These are phyloP conservation scores for Cryptosporidium viatorum DNA, from an alignment of 169 alveolate genomes.

Conservation along the genomic window DNA sequence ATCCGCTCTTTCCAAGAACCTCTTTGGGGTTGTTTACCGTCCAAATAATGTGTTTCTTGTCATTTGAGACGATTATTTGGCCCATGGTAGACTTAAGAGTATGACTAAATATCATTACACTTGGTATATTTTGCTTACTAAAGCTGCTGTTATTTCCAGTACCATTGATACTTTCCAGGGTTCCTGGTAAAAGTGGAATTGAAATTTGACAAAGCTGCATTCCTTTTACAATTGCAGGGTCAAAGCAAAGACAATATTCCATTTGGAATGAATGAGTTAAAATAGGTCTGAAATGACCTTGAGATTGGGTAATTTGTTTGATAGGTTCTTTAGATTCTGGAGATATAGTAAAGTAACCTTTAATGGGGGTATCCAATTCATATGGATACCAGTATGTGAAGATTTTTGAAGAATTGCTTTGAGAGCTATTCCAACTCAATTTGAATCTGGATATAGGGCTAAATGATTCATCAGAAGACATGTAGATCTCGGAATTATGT, in stretches of 20 bases:
- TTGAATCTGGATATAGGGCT: constrained; percentile 36
- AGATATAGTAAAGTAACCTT: constrained; percentile 49
- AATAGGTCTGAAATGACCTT: constrained; percentile 51
- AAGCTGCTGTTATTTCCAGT: not conserved
- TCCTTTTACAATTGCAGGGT: constrained; percentile 43
- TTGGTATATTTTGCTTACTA: constrained; percentile 21
- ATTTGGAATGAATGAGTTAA: constrained; percentile 36
- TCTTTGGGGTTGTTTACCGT: constrained; percentile 40
- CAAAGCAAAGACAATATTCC: constrained; percentile 64
- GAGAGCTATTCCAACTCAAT: constrained; percentile 36
- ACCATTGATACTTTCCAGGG: not conserved
- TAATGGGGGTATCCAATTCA: constrained; percentile 43
- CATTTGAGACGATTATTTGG: constrained; percentile 5
- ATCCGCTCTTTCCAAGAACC: not conserved
- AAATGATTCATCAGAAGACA: not conserved
- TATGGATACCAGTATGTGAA: constrained; percentile 56
- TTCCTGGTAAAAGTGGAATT: constrained; percentile 52
- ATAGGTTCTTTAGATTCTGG: constrained; percentile 59
- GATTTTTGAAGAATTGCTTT: constrained; percentile 26
- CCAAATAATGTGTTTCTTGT: constrained; percentile 52
- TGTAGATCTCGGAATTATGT: not conserved
- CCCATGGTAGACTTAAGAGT: constrained; percentile 46
- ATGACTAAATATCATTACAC: constrained; percentile 32
- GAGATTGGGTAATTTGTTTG: constrained; percentile 34
- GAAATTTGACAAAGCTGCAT: constrained; percentile 50